Evolutionary conservation across 2,329 filamentous ascomycete species (phyloP).

Genomic region (Botryosphaeria dothidea): DNA sequence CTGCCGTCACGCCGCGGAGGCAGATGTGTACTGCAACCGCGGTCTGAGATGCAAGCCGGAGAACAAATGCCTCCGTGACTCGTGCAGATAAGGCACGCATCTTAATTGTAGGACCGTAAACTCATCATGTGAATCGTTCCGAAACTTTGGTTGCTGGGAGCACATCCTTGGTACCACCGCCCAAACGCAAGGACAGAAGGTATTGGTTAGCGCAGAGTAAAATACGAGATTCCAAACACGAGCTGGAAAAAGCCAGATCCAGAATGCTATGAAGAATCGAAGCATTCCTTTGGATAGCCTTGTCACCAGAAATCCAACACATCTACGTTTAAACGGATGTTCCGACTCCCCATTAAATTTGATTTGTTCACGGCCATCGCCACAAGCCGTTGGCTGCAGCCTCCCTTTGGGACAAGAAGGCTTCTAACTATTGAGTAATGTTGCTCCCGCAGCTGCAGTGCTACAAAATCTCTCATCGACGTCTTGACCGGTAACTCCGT

Average conservation of each 20-base stretch:
- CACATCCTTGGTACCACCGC: background rate
- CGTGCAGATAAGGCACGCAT: background rate
- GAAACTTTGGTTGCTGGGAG: background rate
- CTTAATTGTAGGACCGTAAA: background rate
- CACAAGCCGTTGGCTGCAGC: too few relatives aligned
- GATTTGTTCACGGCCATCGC: too few relatives aligned
- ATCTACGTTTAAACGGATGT: too few relatives aligned
- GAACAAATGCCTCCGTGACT: background rate
- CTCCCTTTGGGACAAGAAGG: background rate
- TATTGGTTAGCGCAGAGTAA: too few relatives aligned
- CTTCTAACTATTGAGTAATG: background rate
- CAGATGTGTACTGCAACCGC: background rate
- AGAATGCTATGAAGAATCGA: too few relatives aligned
- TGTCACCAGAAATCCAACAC: too few relatives aligned
- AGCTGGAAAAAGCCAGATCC: too few relatives aligned
- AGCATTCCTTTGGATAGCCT: too few relatives aligned
- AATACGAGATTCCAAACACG: too few relatives aligned
- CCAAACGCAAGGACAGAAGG: too few relatives aligned
- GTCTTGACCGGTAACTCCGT: background rate
- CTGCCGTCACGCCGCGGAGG: background rate
- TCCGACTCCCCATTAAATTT: too few relatives aligned
- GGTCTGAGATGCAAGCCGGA: background rate
- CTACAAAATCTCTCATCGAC: background rate
- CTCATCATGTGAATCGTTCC: conserved; percentile 9
- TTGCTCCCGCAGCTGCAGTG: background rate